Evolutionary conservation across 148 eudicot genomes (phyloP).

Genomic region (Nepenthes gracilis): DNA sequence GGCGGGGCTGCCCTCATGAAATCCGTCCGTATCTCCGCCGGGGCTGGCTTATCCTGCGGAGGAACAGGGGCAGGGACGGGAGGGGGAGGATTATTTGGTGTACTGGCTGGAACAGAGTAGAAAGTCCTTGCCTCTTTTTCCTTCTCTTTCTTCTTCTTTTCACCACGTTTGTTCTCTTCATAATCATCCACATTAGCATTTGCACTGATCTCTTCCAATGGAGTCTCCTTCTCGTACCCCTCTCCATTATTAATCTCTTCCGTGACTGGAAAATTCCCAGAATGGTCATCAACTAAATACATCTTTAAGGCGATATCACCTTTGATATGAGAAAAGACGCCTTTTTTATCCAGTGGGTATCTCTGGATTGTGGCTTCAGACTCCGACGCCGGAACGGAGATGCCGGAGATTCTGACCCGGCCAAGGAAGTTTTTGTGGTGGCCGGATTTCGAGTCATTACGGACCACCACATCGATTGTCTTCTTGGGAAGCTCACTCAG

Average conservation of each 20-base stretch:
- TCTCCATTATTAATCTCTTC: not conserved
- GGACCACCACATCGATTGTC: slow-evolving; percentile 41
- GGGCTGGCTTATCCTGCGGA: slow-evolving; percentile 12
- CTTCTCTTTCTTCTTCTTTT: slow-evolving; percentile 26
- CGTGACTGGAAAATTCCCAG: not conserved
- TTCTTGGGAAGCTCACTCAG: slow-evolving; percentile 15
- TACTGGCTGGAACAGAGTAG: slow-evolving; percentile 37
- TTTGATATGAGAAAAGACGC: slow-evolving; percentile 61
- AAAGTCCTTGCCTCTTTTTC: slow-evolving; percentile 52
- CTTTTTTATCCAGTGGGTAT: slow-evolving; percentile 81
- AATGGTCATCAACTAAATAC: slow-evolving; percentile 18
- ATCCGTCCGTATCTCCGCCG: slow-evolving; percentile 34
- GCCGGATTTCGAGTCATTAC: slow-evolving; percentile 32
- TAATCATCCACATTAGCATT: slow-evolving; percentile 8
- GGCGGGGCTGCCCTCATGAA: slow-evolving; percentile 42
- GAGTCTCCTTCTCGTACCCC: slow-evolving; percentile 5
- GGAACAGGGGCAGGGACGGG: slow-evolving; percentile 4
- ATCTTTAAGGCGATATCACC: slow-evolving; percentile 70
- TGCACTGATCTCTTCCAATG: slow-evolving; percentile 22
- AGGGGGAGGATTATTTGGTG: slow-evolving; percentile 4
- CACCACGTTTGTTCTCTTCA: not conserved
- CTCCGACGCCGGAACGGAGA: slow-evolving; percentile 33
- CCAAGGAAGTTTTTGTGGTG: slow-evolving; percentile 55
- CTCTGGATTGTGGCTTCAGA: slow-evolving; percentile 35
- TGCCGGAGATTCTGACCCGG: slow-evolving; percentile 66